Conservation (phyloP, 257 asterid species). For the Salvia rosmarinus region DNA sequence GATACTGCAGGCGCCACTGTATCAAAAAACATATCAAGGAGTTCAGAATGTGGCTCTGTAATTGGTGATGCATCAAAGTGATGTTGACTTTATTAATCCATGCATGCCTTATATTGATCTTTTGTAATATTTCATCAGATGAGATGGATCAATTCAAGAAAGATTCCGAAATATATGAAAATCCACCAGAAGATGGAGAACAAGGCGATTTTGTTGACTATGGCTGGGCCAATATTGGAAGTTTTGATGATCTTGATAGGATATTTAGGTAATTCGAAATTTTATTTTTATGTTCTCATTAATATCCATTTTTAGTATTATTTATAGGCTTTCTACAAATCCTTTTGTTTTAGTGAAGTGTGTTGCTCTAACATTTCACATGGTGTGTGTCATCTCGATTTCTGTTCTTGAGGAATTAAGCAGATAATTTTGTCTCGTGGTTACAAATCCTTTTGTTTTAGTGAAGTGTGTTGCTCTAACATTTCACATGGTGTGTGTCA, state of each 20-base stretch:
- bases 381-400: conserved; percentile 3
- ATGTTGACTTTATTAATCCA: conserved; percentile 17
- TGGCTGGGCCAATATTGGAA: conserved; percentile 88
- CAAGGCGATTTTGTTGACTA: conserved; percentile 72
- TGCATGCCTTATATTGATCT: conserved; percentile 25
- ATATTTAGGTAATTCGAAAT: conserved; percentile 72
- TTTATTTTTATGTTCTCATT: conserved; percentile 23
- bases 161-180: conserved; percentile 63
- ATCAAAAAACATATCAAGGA: conserved; percentile 38
- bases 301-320: conserved; percentile 16
- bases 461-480: neutral
- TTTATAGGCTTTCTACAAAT: conserved; percentile 9
- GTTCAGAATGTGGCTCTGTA: conserved; percentile 39
- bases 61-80: conserved; percentile 42
- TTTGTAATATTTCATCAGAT: conserved; percentile 44
- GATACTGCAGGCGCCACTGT: conserved; percentile 42
- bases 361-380: neutral
- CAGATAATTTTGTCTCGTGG: neutral
- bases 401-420: conserved; percentile 6
- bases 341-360: neutral
- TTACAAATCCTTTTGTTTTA: neutral
- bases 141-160: conserved; percentile 44
- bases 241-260: conserved; percentile 90
- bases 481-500: conserved; percentile 8
- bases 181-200: conserved; percentile 56